A percentile compares a stretch with the other conserved stretches of the same genome.
phyloP scores from a whole-genome alignment of 148 eudicot species.

The Chenopodium berlandieri region DNA sequence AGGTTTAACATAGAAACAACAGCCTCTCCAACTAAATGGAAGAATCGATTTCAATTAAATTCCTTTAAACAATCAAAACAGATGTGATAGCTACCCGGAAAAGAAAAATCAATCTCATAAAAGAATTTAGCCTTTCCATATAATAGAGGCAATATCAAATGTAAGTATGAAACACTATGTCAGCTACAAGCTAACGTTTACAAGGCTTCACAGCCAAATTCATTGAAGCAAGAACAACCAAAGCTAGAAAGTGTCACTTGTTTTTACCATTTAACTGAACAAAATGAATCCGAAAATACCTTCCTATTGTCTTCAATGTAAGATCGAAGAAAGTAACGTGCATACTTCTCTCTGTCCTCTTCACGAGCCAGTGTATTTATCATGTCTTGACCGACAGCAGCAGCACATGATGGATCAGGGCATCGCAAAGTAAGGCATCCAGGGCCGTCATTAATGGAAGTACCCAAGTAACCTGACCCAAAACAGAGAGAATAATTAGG shows the following conservation, averaged over 20 bases:
- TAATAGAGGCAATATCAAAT: not conserved
- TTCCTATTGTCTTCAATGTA: constrained; percentile 80
- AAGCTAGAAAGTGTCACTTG: not conserved
- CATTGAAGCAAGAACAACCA: not conserved
- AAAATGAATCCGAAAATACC: constrained; percentile 34
- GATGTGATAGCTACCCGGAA: not conserved
- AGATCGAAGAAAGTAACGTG: constrained; percentile 75
- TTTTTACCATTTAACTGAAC: not conserved
- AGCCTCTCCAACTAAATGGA: not conserved
- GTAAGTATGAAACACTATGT: not conserved
- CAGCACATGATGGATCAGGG: constrained; percentile 85
- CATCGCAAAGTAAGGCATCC: constrained; percentile 83
- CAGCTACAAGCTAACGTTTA: not conserved
- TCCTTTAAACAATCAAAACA: not conserved
- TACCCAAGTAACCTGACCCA: constrained; percentile 56
- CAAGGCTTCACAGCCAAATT: not conserved
- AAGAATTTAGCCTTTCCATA: not conserved
- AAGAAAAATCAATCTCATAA: not conserved
- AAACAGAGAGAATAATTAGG: not conserved
- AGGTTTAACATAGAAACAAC: not conserved
- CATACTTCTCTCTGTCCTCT: constrained; percentile 66
- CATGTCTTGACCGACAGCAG: constrained; percentile 86
- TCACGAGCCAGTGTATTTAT: constrained; percentile 51
- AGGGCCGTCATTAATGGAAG: constrained; percentile 76
- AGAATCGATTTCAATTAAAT: not conserved